Evolutionary conservation across 208 protist genomes (phyloP).

Genomic region (Wallacemonas collosoma): DNA sequence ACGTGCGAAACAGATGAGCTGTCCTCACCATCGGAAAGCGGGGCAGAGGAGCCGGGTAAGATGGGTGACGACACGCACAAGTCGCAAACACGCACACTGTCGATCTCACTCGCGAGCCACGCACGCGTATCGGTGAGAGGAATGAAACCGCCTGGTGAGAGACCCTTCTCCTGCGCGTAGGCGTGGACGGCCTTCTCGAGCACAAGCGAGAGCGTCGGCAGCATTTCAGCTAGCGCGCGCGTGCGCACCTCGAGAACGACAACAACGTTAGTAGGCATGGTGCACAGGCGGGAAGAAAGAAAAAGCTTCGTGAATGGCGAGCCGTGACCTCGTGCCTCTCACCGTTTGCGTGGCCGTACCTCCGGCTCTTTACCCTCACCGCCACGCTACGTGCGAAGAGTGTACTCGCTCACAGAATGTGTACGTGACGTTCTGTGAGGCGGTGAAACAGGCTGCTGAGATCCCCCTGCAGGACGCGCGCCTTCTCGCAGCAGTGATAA

Average conservation of each 20-base stretch:
- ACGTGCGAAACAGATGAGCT: background rate
- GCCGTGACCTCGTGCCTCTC: too few relatives aligned
- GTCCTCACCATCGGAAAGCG: background rate
- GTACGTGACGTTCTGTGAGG: too few relatives aligned
- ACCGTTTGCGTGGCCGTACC: too few relatives aligned
- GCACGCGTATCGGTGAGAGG: slow-evolving; percentile 4
- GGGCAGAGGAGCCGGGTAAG: background rate
- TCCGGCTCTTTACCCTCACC: too few relatives aligned
- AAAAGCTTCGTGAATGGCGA: too few relatives aligned
- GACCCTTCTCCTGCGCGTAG: slow-evolving; percentile 1
- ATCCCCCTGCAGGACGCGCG: too few relatives aligned
- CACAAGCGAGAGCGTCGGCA: slow-evolving; percentile 42
- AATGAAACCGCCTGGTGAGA: background rate
- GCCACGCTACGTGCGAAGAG: too few relatives aligned
- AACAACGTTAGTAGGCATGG: background rate
- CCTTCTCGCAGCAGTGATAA: too few relatives aligned
- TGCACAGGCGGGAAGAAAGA: background rate
- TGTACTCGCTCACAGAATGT: too few relatives aligned
- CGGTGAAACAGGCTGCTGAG: too few relatives aligned
- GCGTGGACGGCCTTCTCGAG: slow-evolving; percentile 12
- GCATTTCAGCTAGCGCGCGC: slow-evolving; percentile 26
- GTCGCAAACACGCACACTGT: slow-evolving; percentile 7
- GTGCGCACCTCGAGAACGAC: slow-evolving; percentile 62
- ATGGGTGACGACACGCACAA: slow-evolving; percentile 3
- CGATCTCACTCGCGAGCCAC: slow-evolving; percentile 4